A percentile compares a stretch with the other conserved stretches of the same genome.
Conservation (phyloP, 129 eudicot genomes). For the Centrapalus pauciflorus region DNA sequence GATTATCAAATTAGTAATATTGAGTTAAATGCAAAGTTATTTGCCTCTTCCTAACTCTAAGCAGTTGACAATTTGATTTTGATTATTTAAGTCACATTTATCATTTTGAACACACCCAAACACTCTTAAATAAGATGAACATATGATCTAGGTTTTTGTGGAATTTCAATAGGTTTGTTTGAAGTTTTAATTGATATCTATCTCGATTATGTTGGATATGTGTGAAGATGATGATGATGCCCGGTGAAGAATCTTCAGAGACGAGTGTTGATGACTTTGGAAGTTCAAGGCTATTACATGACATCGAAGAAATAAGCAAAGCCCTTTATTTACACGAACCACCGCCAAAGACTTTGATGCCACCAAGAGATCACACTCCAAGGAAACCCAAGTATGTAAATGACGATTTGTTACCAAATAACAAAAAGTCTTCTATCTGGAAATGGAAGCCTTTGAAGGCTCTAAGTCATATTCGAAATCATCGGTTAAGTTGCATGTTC, state of each 20-base stretch:
- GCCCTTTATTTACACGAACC: slow-evolving; percentile 47
- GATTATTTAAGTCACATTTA: neutral
- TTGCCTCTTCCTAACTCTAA: neutral
- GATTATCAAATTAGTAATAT: neutral
- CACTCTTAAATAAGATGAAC: neutral
- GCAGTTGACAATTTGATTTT: neutral
- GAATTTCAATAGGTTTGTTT: neutral
- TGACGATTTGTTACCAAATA: slow-evolving; percentile 26
- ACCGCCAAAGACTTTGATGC: slow-evolving; percentile 26
- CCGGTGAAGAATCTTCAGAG: slow-evolving; percentile 30
- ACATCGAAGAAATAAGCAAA: slow-evolving; percentile 62
- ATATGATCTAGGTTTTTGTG: neutral
- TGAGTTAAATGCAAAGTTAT: neutral
- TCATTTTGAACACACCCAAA: neutral
- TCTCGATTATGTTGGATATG: slow-evolving; percentile 9
- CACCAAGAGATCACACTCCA: neutral
- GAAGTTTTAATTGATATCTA: neutral
- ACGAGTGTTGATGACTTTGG: slow-evolving; percentile 29
- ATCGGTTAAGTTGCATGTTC: slow-evolving; percentile 43
- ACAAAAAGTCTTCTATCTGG: slow-evolving; percentile 55
- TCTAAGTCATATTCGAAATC: slow-evolving; percentile 46
- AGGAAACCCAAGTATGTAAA: slow-evolving; percentile 13
- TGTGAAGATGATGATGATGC: slow-evolving; percentile 37
- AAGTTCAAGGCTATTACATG: slow-evolving; percentile 50
- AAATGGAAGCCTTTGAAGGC: slow-evolving; percentile 72